Base-by-base conservation (phyloP, 495 filamentous ascomycete genomes). In the Penicillium alfredii region DNA sequence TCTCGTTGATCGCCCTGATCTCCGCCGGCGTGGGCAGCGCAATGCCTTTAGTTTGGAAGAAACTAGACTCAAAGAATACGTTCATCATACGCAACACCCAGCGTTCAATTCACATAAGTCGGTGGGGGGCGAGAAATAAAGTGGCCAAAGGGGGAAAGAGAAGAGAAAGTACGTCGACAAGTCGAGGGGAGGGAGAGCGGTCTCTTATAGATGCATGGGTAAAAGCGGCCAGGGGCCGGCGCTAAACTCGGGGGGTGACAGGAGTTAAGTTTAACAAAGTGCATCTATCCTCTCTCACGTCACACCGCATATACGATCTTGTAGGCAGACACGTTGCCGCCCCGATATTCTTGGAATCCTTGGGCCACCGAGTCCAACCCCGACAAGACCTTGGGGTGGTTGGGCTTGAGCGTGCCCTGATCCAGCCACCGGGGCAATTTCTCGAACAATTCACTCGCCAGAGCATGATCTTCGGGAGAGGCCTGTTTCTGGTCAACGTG, bases 281-380 rank as follows among this genome's bases (percentile, higher is more conserved):
- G n/a, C n/a, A n/a, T 27, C 25, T 11, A 3, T 3, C 10, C 13
- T 28, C 30, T 2, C 13, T 14, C n/a, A n/a, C n/a, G n/a, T 42
- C 22, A 35, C 8, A 39, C 20, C 19, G 45, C 34, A 33, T 56
- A 61, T 3, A 56, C 55, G 42, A 59, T 51, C 40, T 59, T 59
- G 19, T 55, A 53, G 1, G 19, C 55, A 2, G 54, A 53, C 13
- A 61, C 44, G 19, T 35, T 48, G 4, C 55, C 49, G 32, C 49
- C 42, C 7, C 55, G 22, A 29, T 53, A 27, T 30, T 54, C 44
- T 23, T 63, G 50, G 30, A 61, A 58, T 0, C 55, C 52, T 9
- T 45, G 6, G 3, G 38, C 3, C 11, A 60, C 45, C 7, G 30
- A 18, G 17, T 47, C 43, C 7, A 60, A 16, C 3, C 53, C 51